A percentile compares a stretch with the other conserved stretches of the same genome.
Evolutionary conservation across 192 early-diverging fungal genomes (phyloP).

Genomic region (Podila epicladia): DNA sequence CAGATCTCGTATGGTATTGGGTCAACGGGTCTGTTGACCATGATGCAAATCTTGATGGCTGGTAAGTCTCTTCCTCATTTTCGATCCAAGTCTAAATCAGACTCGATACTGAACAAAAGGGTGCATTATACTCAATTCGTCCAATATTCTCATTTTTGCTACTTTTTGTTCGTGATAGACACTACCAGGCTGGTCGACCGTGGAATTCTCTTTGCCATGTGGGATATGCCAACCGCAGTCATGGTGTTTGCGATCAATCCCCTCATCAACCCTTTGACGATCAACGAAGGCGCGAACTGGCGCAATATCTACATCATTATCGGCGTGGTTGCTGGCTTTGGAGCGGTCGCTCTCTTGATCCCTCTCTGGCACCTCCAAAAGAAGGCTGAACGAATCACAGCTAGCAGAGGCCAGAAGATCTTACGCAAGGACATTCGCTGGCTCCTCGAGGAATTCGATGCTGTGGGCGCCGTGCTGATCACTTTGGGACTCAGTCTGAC

Average conservation of each 20-base stretch:
- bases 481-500: background rate
- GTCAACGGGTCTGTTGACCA: conserved; percentile 10
- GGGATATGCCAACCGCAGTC: conserved; percentile 9
- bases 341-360: background rate
- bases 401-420: background rate
- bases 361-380: conserved; percentile 17
- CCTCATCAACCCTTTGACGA: conserved; percentile 5
- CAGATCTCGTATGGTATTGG: conserved; percentile 34
- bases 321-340: background rate
- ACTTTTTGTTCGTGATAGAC: background rate
- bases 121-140: too few species aligned
- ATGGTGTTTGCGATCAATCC: conserved; percentile 1
- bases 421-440: background rate
- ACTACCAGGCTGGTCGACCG: conserved; percentile 13
- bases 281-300: background rate
- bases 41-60: conserved; percentile 26
- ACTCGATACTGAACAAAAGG: background rate
- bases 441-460: conserved; percentile 12
- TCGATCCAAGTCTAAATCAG: background rate
- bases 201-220: conserved; percentile 12
- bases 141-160: background rate
- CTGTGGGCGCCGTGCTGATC: conserved; percentile 6
- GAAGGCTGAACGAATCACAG: background rate
- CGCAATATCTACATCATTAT: conserved; percentile 6
- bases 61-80: conserved; percentile 4